Conservation (phyloP, 2,329 filamentous ascomycete species). For the Leptographium wingfieldii region DNA sequence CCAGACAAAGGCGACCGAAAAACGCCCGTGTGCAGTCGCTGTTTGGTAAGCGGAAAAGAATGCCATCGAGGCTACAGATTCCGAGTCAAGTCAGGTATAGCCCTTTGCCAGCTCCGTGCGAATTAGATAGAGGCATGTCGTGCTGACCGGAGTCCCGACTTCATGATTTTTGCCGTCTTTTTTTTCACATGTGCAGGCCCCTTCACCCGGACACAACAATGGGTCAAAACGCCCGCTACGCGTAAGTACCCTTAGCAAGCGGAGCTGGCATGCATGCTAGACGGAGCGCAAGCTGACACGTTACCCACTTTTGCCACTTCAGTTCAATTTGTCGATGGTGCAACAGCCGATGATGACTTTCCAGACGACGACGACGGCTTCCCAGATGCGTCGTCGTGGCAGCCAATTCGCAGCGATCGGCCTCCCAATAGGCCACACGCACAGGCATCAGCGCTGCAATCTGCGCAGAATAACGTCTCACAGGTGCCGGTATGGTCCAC, state of each 20-base stretch:
- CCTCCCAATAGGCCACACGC: background rate
- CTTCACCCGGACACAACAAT: conserved; percentile 19
- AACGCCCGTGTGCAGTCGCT: conserved; percentile 21
- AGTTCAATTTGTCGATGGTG: conserved; percentile 10
- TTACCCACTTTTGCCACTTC: background rate
- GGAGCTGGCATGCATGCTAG: background rate
- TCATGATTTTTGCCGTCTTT: background rate
- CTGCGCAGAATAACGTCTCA: background rate
- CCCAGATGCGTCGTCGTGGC: background rate
- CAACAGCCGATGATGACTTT: conserved; percentile 5
- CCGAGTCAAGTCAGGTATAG: conserved; percentile 16
- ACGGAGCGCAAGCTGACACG: background rate
- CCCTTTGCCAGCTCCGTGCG: background rate
- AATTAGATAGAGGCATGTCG: background rate
- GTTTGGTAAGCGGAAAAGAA: conserved; percentile 14
- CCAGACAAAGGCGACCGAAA: conserved; percentile 23
- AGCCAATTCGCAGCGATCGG: background rate
- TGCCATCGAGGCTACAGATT: conserved; percentile 23
- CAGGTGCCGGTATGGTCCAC: background rate
- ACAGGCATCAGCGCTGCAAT: background rate
- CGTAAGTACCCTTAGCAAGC: conserved; percentile 12
- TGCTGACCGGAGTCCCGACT: background rate
- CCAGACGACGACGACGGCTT: background rate
- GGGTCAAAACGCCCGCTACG: conserved; percentile 19
- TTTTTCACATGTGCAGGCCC: conserved; percentile 11